Base-by-base conservation (phyloP, 257 asterid species). In the Sherardia arvensis region DNA sequence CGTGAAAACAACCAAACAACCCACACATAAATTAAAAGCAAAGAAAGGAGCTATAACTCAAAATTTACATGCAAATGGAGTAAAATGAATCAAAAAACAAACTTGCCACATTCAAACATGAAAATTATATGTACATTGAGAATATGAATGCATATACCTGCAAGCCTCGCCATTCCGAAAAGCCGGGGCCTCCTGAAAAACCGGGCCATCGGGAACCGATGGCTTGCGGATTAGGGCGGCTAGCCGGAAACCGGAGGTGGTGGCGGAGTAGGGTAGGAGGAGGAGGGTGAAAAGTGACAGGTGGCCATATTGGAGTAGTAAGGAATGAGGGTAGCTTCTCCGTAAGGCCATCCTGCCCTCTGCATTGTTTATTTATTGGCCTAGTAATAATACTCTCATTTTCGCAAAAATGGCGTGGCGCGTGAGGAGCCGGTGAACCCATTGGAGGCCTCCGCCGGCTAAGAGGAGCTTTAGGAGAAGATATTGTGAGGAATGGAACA, bases 291-390 rank as follows among this genome's bases (percentile, higher is more conserved):
- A 63, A 70, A 86, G 84, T 66, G 80, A 67, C 81, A 84, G 93
- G 86, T 81, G 83, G 88, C 86, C 83, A 55, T 66, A n/a, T n/a
- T n/a, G 69, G 72, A 71, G 68, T 72, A 71, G 59, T 26, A 71
- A 75, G 66, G 73, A 55, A 59, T 77, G 58, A 59, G 76, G 57
- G 54, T n/a, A 36, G 54, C 27, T 40, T 64, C 74, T 70, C 80
- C 82, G 64, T 74, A 74, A 67, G 83, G 92, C 90, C 95, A 87
- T 83, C 93, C 90, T 81, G 90, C 80, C 73, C 84, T 76, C 30
- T 58, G 65, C 76, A 62, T 69, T 69, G 62, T 14, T 59, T 59
- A 28, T 58, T 58, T 58, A 58, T n/a, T 10, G 10, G 54, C 21
- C 12, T 47, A 36, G 20, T 48, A 14, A 10, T 53, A 20, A 22